phyloP scores from a whole-genome alignment of 2,329 filamentous ascomycete species.

The Furcasterigmium furcatum region DNA sequence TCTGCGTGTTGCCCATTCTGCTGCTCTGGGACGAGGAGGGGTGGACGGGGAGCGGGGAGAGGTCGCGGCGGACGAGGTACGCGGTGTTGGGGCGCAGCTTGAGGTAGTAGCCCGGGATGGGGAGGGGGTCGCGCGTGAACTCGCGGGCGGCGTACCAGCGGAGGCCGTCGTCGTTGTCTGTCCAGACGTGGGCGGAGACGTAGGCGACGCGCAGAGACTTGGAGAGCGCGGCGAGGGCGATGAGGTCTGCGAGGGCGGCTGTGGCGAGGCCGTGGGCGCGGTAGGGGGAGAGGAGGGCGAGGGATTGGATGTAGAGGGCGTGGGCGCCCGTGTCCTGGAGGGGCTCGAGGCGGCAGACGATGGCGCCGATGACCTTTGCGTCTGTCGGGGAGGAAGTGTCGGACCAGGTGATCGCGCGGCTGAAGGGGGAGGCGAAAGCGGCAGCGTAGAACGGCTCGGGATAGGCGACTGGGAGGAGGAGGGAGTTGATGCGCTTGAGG shows the following conservation, averaged over 20 bases:
- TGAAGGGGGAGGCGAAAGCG: conserved; percentile 48
- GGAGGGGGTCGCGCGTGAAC: conserved; percentile 45
- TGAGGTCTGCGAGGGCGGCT: conserved; percentile 52
- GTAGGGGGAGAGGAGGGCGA: conserved; percentile 62
- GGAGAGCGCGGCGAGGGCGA: conserved; percentile 32
- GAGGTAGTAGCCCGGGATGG: conserved; percentile 58
- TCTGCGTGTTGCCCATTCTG: conserved; percentile 10
- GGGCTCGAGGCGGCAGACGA: conserved; percentile 61
- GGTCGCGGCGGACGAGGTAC: conserved; percentile 51
- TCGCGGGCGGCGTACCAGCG: conserved; percentile 59
- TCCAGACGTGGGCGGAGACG: conserved; percentile 69
- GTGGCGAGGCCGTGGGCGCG: conserved; percentile 55
- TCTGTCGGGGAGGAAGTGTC: conserved; percentile 29
- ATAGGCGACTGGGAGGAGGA: conserved; percentile 62
- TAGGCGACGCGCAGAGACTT: conserved; percentile 24
- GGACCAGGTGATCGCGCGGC: conserved; percentile 57
- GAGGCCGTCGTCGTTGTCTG: conserved; percentile 60
- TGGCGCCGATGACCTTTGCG: conserved; percentile 55
- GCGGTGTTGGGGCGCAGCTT: conserved; percentile 60
- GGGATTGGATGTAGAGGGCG: conserved; percentile 62
- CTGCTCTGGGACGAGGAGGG: conserved; percentile 9
- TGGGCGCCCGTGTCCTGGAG: conserved; percentile 29
- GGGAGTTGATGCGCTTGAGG: conserved; percentile 61
- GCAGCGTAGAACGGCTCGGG: conserved; percentile 63
- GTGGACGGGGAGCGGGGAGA: conserved; percentile 20